phyloP scores from a whole-genome alignment of 768 basidiomycete species.

The Termitomyces sp. region DNA sequence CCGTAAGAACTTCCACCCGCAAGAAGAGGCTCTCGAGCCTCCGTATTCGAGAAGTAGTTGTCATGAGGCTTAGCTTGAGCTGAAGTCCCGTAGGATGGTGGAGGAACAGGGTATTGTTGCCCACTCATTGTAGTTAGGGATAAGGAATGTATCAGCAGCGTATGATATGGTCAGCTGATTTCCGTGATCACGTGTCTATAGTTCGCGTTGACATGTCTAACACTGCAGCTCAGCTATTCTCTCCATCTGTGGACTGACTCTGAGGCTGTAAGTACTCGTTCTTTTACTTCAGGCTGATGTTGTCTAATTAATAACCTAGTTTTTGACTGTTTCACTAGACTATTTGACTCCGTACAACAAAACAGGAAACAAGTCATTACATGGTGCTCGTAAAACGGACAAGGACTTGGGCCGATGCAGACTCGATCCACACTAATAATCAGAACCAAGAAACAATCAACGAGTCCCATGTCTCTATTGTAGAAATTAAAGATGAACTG shows the following conservation, averaged over 20 bases:
- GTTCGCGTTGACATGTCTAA: no score
- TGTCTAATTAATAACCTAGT: no score
- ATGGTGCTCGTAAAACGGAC: slow-evolving; percentile 11
- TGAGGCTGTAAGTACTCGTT: no score
- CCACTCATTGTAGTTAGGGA: slow-evolving; percentile 37
- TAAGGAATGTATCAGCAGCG: neutral
- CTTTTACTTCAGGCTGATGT: no score
- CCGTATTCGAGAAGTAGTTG: slow-evolving; percentile 25
- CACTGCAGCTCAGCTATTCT: no score
- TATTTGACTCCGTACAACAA: no score
- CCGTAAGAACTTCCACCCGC: slow-evolving; percentile 41
- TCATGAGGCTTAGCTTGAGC: slow-evolving; percentile 24
- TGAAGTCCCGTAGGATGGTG: slow-evolving; percentile 54
- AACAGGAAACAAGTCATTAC: no score
- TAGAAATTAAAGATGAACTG: slow-evolving; percentile 12
- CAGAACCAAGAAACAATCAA: neutral
- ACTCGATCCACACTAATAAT: neutral
- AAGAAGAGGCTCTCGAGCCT: slow-evolving; percentile 51
- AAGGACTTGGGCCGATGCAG: slow-evolving; percentile 6
- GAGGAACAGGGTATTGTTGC: slow-evolving; percentile 48
- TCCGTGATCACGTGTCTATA: no score
- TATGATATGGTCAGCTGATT: no score
- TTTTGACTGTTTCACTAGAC: no score
- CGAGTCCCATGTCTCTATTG: neutral
- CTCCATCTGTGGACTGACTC: no score